Evolutionary conservation across 371 early-diverging fungal genomes (phyloP), one percentile per base, ranked within the genome.

Genomic region (Furculomyces boomerangus): DNA sequence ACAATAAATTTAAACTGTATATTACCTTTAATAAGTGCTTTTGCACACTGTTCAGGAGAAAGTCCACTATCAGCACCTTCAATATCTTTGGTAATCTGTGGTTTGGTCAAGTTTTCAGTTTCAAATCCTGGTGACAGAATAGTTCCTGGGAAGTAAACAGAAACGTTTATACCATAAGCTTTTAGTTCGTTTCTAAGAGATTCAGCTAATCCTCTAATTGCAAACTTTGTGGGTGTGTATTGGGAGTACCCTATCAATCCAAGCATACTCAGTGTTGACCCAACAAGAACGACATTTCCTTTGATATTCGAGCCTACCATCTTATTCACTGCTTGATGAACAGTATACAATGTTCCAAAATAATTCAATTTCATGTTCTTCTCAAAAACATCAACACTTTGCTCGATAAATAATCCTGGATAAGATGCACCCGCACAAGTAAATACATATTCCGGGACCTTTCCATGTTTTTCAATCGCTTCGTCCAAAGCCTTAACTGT

Each of bases 191-290:
- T 74, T 2, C 86, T 74, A 20, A 89, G 67, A 0, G 73, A 64
- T 55, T 86, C 81, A 1, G 84, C 84, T 55, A 88, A 66, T 28
- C 84, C 88, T 55, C 83, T 77, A 14, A 93, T 59, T 35, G 92
- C 91, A 57, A 71, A 77, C 59, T 94, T 94, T 25, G 88, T 74
- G 10, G 91, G 88, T 1, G 83, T 57, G 64, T 94, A 94, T n/a
- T 79, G 71, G 18, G 79, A 55, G 56, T 81, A 93, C 14, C 94
- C 94, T 41, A 77, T 73, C 64, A 92, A 80, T 16, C 83, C 81
- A 27, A 86, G 55, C 50, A 90, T 58, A 22, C 84, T 83, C 24
- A 83, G 65, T 44, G 83, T 77, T 27, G 91, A 90, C 32, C 83
- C 79, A 10, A 91, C 77, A 62, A 91, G 65, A 16, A 90, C 79